These are phyloP conservation scores for Inonotus obliquus DNA, from an alignment of 1,284 basidiomycete species.

Conservation along the genomic window DNA sequence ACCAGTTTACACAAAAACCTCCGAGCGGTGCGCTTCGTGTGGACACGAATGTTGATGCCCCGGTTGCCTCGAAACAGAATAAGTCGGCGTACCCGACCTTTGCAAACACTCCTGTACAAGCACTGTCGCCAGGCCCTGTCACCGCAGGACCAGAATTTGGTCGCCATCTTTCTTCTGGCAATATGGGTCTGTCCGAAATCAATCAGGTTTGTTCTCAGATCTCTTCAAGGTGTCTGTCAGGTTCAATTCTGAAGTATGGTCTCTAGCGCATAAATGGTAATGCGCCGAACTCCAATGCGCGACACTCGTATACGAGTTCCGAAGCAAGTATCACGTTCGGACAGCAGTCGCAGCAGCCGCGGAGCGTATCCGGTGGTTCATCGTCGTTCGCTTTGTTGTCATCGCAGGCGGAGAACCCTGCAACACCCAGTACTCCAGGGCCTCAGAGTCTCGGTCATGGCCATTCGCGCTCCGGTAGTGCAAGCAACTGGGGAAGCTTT, in stretches of 20 bases:
- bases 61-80: slow-evolving; percentile 63
- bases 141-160: slow-evolving; percentile 80
- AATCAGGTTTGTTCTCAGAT: slow-evolving; percentile 45
- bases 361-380: slow-evolving; percentile 37
- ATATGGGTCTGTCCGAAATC: slow-evolving; percentile 66
- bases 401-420: slow-evolving; percentile 32
- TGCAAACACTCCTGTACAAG: slow-evolving; percentile 63
- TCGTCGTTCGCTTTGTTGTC: slow-evolving; percentile 43
- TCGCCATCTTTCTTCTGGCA: slow-evolving; percentile 54
- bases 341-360: slow-evolving; percentile 33
- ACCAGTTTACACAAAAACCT: slow-evolving; percentile 45
- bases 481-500: slow-evolving; percentile 69
- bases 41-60: slow-evolving; percentile 53
- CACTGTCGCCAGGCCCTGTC: slow-evolving; percentile 70
- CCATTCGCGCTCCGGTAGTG: slow-evolving; percentile 70
- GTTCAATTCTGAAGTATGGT: slow-evolving; percentile 15
- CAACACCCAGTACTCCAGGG: slow-evolving; percentile 34
- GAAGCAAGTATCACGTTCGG: slow-evolving; percentile 56
- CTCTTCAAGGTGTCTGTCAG: not conserved
- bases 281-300: slow-evolving; percentile 48
- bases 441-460: slow-evolving; percentile 69
- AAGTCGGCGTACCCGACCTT: slow-evolving; percentile 80
- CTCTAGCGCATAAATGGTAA: slow-evolving; percentile 47
- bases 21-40: slow-evolving; percentile 63
- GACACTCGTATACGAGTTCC: slow-evolving; percentile 68